Percentiles rank a stretch among this genome's conserved stretches.
Conservation (phyloP, 805 yeast genomes). For the Ogataea nonfermentans region DNA sequence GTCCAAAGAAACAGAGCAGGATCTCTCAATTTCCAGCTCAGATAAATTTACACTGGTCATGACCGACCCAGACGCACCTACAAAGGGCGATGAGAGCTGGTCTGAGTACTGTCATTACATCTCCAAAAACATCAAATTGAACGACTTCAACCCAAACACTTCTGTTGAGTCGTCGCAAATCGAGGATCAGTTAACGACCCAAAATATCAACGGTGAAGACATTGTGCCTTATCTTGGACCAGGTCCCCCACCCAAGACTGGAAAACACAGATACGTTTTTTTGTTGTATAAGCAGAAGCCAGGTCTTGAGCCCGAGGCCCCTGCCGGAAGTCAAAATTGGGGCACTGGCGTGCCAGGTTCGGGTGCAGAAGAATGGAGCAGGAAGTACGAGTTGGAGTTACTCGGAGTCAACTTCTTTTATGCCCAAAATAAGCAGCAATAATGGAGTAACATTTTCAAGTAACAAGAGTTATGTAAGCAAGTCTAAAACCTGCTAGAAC, state of each 20-base stretch:
- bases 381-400: conserved; percentile 58
- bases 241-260: conserved; percentile 86
- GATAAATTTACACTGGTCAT: conserved; percentile 70
- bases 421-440: conserved; percentile 57
- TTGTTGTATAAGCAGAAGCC: conserved; percentile 67
- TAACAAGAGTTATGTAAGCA: background rate
- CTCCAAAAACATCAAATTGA: conserved; percentile 50
- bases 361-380: conserved; percentile 76
- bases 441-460: conserved; percentile 2
- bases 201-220: conserved; percentile 40
- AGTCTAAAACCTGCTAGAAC: background rate
- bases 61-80: conserved; percentile 95
- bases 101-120: conserved; percentile 83
- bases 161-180: conserved; percentile 21
- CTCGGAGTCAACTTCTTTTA: conserved; percentile 79
- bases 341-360: conserved; percentile 80
- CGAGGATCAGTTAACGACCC: conserved; percentile 35
- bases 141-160: conserved; percentile 35
- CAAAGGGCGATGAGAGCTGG: conserved; percentile 79
- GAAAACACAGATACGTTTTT: conserved; percentile 84
- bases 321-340: conserved; percentile 69
- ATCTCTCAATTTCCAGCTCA: conserved; percentile 40
- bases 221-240: conserved; percentile 72
- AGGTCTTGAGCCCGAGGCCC: conserved; percentile 37
- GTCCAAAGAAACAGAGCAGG: conserved; percentile 34